Conservation (phyloP, 129 eudicot species). For the Pseudognaphalium luteoalbum region DNA sequence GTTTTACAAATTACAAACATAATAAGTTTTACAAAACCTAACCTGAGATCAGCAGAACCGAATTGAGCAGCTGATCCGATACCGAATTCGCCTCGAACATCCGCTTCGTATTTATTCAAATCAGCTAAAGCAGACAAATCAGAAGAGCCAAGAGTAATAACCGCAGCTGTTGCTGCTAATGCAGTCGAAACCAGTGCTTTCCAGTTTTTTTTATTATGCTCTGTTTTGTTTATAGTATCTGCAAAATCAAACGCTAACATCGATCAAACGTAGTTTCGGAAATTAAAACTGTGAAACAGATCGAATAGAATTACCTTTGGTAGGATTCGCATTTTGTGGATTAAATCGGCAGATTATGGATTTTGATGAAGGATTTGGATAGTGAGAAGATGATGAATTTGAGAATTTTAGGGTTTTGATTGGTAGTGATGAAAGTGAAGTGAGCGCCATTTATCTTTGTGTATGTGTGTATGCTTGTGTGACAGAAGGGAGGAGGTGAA, state of each 20-base stretch:
- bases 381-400: constrained; percentile 29
- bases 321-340: constrained; percentile 25
- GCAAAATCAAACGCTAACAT: neutral
- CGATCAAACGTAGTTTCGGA: neutral
- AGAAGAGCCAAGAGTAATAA: constrained; percentile 42
- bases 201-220: constrained; percentile 52
- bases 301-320: constrained; percentile 15
- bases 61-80: constrained; percentile 98
- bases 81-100: constrained; percentile 86
- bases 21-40: constrained; percentile 8
- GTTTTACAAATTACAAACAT: neutral
- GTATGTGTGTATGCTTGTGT: constrained; percentile 9
- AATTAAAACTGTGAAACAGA: neutral
- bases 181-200: constrained; percentile 64
- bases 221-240: constrained; percentile 20
- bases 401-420: constrained; percentile 44
- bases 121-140: constrained; percentile 79
- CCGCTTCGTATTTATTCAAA: constrained; percentile 88
- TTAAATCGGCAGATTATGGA: constrained; percentile 37
- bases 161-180: constrained; percentile 87
- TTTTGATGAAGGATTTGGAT: constrained; percentile 31
- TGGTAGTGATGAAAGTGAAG: constrained; percentile 57
- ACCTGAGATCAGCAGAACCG: constrained; percentile 97
- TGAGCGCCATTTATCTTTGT: constrained; percentile 47
- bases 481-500: constrained; percentile 1